Percentiles rank a stretch among this genome's conserved stretches.
phyloP scores from a whole-genome alignment of 257 asterid genomes.

The Paraleonurus japonicus region DNA sequence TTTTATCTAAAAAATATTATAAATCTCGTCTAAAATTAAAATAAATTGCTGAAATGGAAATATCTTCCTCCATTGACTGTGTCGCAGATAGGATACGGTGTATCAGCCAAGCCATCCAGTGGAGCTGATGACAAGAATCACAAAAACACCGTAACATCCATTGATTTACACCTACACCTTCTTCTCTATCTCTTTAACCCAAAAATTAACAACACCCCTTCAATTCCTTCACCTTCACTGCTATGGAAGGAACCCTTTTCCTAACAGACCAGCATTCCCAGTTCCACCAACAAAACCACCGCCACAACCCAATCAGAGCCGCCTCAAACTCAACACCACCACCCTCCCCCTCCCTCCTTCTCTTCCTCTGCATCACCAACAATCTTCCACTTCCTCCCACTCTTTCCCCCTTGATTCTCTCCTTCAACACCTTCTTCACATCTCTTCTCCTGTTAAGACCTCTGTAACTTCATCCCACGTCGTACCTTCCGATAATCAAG shows the following conservation, averaged over 20 bases:
- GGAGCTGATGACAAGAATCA: neutral
- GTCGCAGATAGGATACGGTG: slow-evolving; percentile 13
- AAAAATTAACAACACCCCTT: neutral
- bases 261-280: slow-evolving; percentile 72
- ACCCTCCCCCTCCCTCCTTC: slow-evolving; percentile 67
- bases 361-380: slow-evolving; percentile 42
- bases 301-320: slow-evolving; percentile 43
- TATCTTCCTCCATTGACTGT: neutral
- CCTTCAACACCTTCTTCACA: slow-evolving; percentile 70
- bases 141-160: neutral
- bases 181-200: slow-evolving; percentile 15
- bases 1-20: too few relatives aligned
- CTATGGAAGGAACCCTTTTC: slow-evolving; percentile 85
- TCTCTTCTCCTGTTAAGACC: slow-evolving; percentile 49
- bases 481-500: slow-evolving; percentile 34
- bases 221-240: neutral
- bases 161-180: neutral
- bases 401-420: slow-evolving; percentile 80
- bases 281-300: slow-evolving; percentile 56
- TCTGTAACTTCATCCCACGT: slow-evolving; percentile 37
- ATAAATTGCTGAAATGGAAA: too few relatives aligned
- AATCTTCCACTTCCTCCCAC: slow-evolving; percentile 39
- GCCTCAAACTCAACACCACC: slow-evolving; percentile 49
- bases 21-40: too few relatives aligned
- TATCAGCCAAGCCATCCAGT: neutral